A percentile compares a stretch with the other conserved stretches of the same genome.
These are phyloP conservation scores for Phytophthora foliorum DNA, from an alignment of 352 stramenopile genomes.

Conservation along the genomic window DNA sequence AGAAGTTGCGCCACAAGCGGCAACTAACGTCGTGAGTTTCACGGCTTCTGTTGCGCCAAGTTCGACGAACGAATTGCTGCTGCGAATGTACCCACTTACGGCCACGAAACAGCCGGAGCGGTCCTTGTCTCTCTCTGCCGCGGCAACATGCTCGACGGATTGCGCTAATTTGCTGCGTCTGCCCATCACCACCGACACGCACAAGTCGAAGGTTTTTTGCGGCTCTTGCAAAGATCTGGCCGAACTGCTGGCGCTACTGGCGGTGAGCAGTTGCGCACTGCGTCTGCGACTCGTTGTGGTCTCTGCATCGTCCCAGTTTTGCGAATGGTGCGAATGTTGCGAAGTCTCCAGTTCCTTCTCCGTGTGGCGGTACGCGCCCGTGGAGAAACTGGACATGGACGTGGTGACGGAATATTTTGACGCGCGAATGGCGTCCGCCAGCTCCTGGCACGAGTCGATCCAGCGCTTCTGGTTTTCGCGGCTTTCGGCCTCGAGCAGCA, in stretches of 20 bases:
- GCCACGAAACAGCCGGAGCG: conserved; percentile 62
- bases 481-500: conserved; percentile 77
- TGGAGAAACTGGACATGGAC: conserved; percentile 37
- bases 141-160: conserved; percentile 30
- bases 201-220: conserved; percentile 54
- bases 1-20: conserved; percentile 32
- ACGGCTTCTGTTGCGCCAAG: conserved; percentile 71
- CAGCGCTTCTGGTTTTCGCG: conserved; percentile 71
- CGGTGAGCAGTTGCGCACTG: conserved; percentile 16
- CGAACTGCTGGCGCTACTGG: conserved; percentile 36
- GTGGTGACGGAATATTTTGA: conserved; percentile 69
- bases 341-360: conserved; percentile 29
- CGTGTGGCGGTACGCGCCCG: conserved; percentile 14
- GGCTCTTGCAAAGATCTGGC: conserved; percentile 11
- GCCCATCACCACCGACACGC: conserved; percentile 66
- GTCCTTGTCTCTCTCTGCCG: conserved; percentile 61
- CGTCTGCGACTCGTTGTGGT: conserved; percentile 14
- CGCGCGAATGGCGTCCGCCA: conserved; percentile 71
- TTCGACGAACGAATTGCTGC: conserved; percentile 57
- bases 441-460: conserved; percentile 76
- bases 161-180: conserved; percentile 59
- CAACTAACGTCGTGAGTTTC: conserved; percentile 58
- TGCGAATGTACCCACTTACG: conserved; percentile 56
- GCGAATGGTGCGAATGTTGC: conserved; percentile 15
- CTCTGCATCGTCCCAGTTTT: conserved; percentile 35